Evolutionary conservation across 2,329 filamentous ascomycete genomes (phyloP).

Genomic region (Aspergillus oerlinghausenensis): DNA sequence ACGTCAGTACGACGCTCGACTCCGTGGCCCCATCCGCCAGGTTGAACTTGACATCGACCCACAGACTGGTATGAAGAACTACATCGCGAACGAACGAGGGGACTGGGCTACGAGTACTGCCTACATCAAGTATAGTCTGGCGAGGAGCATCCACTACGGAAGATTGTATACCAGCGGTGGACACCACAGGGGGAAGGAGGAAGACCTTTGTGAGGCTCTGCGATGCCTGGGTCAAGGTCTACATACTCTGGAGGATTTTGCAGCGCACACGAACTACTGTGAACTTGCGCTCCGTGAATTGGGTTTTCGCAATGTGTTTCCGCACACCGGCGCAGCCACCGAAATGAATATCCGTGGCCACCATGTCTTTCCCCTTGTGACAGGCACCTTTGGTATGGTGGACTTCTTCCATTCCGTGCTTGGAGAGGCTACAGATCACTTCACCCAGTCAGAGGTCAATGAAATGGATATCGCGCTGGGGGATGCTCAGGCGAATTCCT

Average conservation of each 20-base stretch:
- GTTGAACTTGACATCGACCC: slow-evolving; percentile 69
- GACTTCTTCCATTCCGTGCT: slow-evolving; percentile 78
- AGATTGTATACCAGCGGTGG: slow-evolving; percentile 67
- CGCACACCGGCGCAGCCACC: slow-evolving; percentile 65
- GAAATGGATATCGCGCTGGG: slow-evolving; percentile 72
- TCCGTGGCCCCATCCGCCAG: slow-evolving; percentile 72
- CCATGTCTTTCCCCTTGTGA: slow-evolving; percentile 69
- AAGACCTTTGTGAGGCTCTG: slow-evolving; percentile 74
- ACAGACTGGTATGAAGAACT: slow-evolving; percentile 96
- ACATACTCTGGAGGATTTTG: slow-evolving; percentile 74
- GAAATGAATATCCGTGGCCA: slow-evolving; percentile 63
- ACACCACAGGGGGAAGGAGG: slow-evolving; percentile 60
- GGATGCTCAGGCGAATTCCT: slow-evolving; percentile 56
- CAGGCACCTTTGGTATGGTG: slow-evolving; percentile 69
- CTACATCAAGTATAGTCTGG: slow-evolving; percentile 72
- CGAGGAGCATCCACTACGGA: slow-evolving; percentile 71
- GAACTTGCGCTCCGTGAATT: slow-evolving; percentile 72
- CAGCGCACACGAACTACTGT: slow-evolving; percentile 78
- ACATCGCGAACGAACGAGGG: slow-evolving; percentile 86
- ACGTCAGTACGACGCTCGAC: slow-evolving; percentile 66
- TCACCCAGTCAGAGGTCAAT: slow-evolving; percentile 79
- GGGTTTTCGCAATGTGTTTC: slow-evolving; percentile 64
- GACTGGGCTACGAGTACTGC: slow-evolving; percentile 86
- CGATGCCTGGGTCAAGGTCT: slow-evolving; percentile 71
- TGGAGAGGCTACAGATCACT: slow-evolving; percentile 74